Evolutionary conservation across 129 eudicot species (phyloP), one percentile per base, ranked within the genome.

Genomic region (Lactuca saligna): DNA sequence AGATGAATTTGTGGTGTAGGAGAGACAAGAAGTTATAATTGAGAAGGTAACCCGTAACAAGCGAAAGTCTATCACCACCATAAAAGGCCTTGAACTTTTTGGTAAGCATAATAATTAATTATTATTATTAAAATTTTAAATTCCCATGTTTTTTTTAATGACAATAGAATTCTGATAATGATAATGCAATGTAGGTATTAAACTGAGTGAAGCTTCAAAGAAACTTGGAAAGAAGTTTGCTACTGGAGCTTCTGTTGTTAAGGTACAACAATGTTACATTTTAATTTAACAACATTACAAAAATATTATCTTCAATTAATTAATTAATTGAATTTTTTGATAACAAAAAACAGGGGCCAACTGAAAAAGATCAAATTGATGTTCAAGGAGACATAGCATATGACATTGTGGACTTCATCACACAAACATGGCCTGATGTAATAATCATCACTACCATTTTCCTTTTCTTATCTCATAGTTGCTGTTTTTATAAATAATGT

Each of bases 211-310:
- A 79, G 97, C 97, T 76, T 91, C 95, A 31, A 87, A 91, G 83
- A 91, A 87, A 80, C 89, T 87, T 46, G 97, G 97, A n/a, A 91
- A 91, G 73, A 87, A 87, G 73, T 91, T 91, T 79, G 97, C 95
- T 15, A 87, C 97, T 31, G 97, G 97, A 37, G 95, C 97, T 15
- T 91, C 95, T 38, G 90, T 91, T 20, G 95, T 85, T 17, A 91
- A 91, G 95, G 97, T 91, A 64, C 42, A 57, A 69, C 15, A 46
- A 46, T 46, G 12, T 46, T 46, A 25, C 29, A 25, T 25, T 25
- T 25, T 25, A 25, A 25, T 25, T 25, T 25, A 44, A 44, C 2
- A 46, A 2, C 12, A 11, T 46, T 46, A 46, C 51, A 46, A 46
- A 44, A 46, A 46, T 25, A 25, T 46, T n/a, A 46, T 12, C 5